Conservation (phyloP, 345 rosid genomes). For the Cochlearia excelsa region DNA sequence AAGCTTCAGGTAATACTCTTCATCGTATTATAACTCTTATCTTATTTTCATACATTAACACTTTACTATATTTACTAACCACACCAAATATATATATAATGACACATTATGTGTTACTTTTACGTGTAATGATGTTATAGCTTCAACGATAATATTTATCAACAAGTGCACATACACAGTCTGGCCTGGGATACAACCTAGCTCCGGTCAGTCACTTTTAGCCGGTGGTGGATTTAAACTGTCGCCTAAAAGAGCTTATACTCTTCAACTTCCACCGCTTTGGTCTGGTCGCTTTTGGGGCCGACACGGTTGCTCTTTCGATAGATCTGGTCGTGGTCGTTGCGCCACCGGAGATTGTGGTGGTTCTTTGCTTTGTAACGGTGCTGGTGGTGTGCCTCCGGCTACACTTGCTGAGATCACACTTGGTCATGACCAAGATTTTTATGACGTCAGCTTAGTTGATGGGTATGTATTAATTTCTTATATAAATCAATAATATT, state of each 20-base stretch:
- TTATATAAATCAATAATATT: no score
- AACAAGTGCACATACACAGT: slow-evolving; percentile 45
- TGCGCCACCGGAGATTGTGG: slow-evolving; percentile 50
- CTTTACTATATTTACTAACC: not conserved
- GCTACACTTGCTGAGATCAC: slow-evolving; percentile 52
- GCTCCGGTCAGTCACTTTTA: slow-evolving; percentile 38
- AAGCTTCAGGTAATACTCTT: slow-evolving; percentile 32
- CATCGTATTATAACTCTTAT: not conserved
- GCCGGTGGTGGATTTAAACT: slow-evolving; percentile 41
- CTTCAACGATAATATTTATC: slow-evolving; percentile 36
- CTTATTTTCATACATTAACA: not conserved
- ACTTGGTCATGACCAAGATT: slow-evolving; percentile 40
- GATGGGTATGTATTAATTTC: slow-evolving; percentile 33
- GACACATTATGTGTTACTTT: slow-evolving; percentile 2
- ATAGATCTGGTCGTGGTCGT: slow-evolving; percentile 33
- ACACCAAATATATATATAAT: not conserved
- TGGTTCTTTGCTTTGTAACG: slow-evolving; percentile 35
- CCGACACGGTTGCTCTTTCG: slow-evolving; percentile 43
- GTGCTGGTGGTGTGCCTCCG: slow-evolving; percentile 48
- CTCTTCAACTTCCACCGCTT: slow-evolving; percentile 34
- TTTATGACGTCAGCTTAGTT: slow-evolving; percentile 49
- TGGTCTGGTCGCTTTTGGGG: slow-evolving; percentile 60
- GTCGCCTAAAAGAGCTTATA: slow-evolving; percentile 27
- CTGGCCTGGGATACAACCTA: slow-evolving; percentile 47
- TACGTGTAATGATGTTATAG: slow-evolving; percentile 9